Conservation (phyloP, 768 basidiomycete genomes). For the Dacryopinax primogenitus region DNA sequence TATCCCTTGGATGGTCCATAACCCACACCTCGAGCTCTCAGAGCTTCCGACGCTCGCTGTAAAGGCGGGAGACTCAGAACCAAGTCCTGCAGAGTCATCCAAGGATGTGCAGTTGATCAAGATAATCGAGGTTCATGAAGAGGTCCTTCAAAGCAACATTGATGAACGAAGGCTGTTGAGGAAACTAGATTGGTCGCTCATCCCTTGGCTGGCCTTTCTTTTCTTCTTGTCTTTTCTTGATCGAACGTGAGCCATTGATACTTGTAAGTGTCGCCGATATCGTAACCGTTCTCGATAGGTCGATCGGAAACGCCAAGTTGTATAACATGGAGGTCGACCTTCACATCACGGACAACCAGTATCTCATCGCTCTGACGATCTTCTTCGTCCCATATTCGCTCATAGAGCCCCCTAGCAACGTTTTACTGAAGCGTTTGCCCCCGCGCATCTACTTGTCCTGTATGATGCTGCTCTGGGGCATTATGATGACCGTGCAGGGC, state of each 20-base stretch:
- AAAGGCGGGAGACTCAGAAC: background rate
- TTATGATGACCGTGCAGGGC: slow-evolving; percentile 69
- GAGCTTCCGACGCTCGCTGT: background rate
- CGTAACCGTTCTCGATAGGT: background rate
- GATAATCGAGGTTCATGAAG: background rate
- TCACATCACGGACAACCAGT: background rate
- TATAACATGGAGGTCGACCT: slow-evolving; percentile 2
- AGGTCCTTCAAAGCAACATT: background rate
- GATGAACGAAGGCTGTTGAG: background rate
- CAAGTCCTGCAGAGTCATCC: background rate
- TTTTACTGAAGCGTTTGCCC: slow-evolving; percentile 56
- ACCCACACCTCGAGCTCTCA: background rate
- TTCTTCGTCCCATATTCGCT: slow-evolving; percentile 10
- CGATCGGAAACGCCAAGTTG: background rate
- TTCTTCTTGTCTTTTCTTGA: slow-evolving; percentile 1
- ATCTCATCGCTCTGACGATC: background rate
- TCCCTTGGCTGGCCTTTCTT: background rate
- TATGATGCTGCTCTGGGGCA: slow-evolving; percentile 61
- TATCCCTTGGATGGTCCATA: too few relatives aligned
- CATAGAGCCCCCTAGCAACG: slow-evolving; percentile 54
- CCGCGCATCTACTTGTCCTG: slow-evolving; percentile 66
- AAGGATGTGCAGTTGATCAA: background rate
- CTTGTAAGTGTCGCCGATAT: background rate
- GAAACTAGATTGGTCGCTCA: background rate
- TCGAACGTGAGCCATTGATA: background rate